Evolutionary conservation across 306 rosid species (phyloP).

Genomic region (Gleditsia sinensis): DNA sequence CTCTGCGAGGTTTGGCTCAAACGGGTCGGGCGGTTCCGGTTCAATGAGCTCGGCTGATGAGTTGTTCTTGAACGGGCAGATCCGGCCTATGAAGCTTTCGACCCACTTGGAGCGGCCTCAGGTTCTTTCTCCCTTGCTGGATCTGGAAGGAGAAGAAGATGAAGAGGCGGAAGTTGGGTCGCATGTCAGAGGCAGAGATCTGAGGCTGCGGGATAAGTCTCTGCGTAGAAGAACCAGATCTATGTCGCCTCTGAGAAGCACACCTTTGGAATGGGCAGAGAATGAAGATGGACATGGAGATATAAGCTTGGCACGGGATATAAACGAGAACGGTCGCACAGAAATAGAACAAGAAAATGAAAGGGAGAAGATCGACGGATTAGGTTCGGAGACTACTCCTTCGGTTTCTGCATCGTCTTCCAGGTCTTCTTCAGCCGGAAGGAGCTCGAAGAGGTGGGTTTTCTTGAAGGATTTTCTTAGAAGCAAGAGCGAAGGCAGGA

Average conservation of each 20-base stretch:
- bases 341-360: slow-evolving; percentile 43
- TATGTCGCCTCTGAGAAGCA: slow-evolving; percentile 74
- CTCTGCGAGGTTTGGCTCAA: slow-evolving; percentile 55
- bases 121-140: slow-evolving; percentile 57
- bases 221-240: slow-evolving; percentile 82
- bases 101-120: slow-evolving; percentile 69
- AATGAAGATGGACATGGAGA: slow-evolving; percentile 24
- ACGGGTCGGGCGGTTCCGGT: slow-evolving; percentile 39
- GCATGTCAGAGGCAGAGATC: slow-evolving; percentile 77
- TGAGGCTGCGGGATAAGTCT: slow-evolving; percentile 62
- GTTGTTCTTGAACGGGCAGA: slow-evolving; percentile 74
- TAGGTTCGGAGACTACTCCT: slow-evolving; percentile 49
- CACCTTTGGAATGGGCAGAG: slow-evolving; percentile 56
- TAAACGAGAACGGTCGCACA: not conserved
- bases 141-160: slow-evolving; percentile 52
- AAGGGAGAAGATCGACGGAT: slow-evolving; percentile 39
- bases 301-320: not conserved
- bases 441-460: slow-evolving; percentile 87
- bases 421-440: slow-evolving; percentile 85
- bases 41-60: slow-evolving; percentile 83
- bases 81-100: slow-evolving; percentile 81
- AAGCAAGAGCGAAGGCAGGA: slow-evolving; percentile 95
- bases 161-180: slow-evolving; percentile 15
- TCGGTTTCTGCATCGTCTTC: slow-evolving; percentile 84
- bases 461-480: slow-evolving; percentile 84